Conservation (phyloP, 148 eudicot genomes). For the Diospyros lotus region DNA sequence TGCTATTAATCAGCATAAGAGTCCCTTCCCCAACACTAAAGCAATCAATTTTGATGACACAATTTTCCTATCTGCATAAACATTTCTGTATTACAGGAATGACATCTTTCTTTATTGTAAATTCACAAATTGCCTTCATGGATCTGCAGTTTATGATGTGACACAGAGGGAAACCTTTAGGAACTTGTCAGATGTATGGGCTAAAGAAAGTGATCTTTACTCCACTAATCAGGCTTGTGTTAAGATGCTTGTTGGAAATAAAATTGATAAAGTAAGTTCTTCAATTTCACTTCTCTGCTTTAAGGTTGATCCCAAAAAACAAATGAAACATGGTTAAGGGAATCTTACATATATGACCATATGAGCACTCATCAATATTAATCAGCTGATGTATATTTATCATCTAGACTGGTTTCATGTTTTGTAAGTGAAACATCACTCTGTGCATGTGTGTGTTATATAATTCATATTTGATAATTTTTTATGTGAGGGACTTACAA, state of each 20-base stretch:
- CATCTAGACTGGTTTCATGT: not conserved
- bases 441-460: no score
- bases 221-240: constrained; percentile 76
- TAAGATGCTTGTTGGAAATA: constrained; percentile 96
- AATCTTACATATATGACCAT: not conserved
- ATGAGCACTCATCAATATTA: not conserved
- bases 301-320: not conserved
- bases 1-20: no score
- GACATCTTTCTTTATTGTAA: not conserved
- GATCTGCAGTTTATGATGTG: constrained; percentile 72
- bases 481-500: no score
- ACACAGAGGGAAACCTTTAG: constrained; percentile 81
- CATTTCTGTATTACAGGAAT: no score
- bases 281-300: constrained; percentile 1
- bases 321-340: not conserved
- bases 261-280: constrained; percentile 72
- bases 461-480: not conserved
- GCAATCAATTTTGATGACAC: no score
- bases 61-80: no score
- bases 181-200: constrained; percentile 86
- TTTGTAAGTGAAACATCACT: no score
- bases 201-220: constrained; percentile 79
- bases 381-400: not conserved
- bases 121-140: constrained; percentile 6
- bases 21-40: no score